Base-by-base conservation (phyloP, 306 rosid species). In the Quercus wislizeni region DNA sequence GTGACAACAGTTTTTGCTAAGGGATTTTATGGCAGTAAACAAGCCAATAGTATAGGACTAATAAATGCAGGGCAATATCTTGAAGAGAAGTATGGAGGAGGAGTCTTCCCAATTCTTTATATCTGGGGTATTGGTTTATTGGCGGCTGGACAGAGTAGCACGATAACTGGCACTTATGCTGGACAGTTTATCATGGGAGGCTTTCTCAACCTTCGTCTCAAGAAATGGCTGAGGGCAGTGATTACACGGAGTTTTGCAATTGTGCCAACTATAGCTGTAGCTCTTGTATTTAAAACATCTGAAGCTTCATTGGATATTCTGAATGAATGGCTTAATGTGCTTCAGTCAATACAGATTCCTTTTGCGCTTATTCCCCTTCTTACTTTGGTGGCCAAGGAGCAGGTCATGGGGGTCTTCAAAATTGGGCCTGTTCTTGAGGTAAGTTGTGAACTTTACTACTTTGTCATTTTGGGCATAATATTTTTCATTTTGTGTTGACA, bases 131-230 rank as follows among this genome's bases (percentile, higher is more conserved):
- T 92, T 72, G 97, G 97, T 75, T 85, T 92, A 81, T 85, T 92
- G 88, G 97, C 97, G 0, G 97, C 97, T 28, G 97, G 96, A 69
- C 97, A 92, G 85, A 92, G 97, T 83, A 92, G 97, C 83, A 92
- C 97, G 28, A 89, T 92, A 52, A 92, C 97, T 31, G 97, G 97
- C 61, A 92, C 97, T 14, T 92, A 91, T 79, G 97, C 97, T 73
- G 97, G 97, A 67, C 97, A 92, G 81, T 92, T 92, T 85, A 92
- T 92, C 77, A 92, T 92, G 97, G 97, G 96, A n/a, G 97, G 97
- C 49, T 92, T 92, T 86, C 97, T 92, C 69, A 84, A 92, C 87
- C 97, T 92, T 57, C 89, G 91, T n/a, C 75, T 92, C 75, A 91
- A 91, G 90, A 92, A 92, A 83, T 92, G 97, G 97, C 79, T 88